Percentiles rank a stretch among this genome's conserved stretches.
Conservation (phyloP, 2,329 filamentous ascomycete genomes). For the Amylocarpus encephaloides region DNA sequence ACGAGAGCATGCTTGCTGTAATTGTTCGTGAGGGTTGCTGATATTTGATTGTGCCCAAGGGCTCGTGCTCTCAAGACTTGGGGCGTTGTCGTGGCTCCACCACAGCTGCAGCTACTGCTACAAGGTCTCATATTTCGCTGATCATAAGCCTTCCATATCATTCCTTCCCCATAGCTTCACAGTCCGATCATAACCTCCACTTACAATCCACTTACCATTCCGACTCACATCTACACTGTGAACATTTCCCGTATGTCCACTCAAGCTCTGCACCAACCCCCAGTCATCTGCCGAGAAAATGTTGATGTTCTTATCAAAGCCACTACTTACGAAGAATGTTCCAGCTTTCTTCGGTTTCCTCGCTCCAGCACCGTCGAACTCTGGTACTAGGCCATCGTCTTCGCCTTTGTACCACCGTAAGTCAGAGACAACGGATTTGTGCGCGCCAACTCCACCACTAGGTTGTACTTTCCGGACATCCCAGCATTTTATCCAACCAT, state of each 20-base stretch:
- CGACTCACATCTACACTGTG: conserved; percentile 82
- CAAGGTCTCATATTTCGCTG: no score
- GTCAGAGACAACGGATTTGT: conserved; percentile 86
- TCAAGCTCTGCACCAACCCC: conserved; percentile 79
- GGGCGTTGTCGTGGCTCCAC: no score
- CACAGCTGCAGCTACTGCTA: no score
- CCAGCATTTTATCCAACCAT: conserved; percentile 98
- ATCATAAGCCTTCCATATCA: conserved; percentile 51
- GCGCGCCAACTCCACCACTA: conserved; percentile 80
- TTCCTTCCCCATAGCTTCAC: conserved; percentile 95
- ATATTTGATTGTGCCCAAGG: no score
- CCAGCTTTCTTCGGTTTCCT: conserved; percentile 74
- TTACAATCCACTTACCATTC: conserved; percentile 88
- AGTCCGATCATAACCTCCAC: conserved; percentile 87
- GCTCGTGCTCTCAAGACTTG: no score
- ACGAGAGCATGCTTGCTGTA: no score
- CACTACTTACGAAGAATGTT: conserved; percentile 84
- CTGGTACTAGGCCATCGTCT: conserved; percentile 62
- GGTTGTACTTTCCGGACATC: conserved; percentile 84
- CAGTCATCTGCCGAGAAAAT: conserved; percentile 96
- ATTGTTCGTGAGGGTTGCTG: no score
- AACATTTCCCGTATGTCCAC: conserved; percentile 87
- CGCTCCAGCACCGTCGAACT: conserved; percentile 58
- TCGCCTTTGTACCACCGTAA: conserved; percentile 87
- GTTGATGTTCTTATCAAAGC: conserved; percentile 93